Base-by-base conservation (phyloP, 805 yeast species). In the Schwanniomyces polymorphus region DNA sequence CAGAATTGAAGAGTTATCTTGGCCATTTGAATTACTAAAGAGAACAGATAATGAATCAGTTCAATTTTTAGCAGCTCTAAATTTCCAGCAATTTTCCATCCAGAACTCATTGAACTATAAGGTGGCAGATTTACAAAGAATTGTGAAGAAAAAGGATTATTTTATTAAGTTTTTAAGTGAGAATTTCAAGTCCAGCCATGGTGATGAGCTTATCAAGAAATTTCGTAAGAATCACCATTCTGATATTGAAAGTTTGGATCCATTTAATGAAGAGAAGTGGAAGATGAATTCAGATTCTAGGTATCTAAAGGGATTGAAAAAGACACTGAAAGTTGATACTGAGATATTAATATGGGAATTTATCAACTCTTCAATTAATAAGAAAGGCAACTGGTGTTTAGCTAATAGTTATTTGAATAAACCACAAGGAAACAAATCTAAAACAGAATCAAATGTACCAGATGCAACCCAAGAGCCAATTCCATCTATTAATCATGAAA, bases 181-280 rank as follows among this genome's bases (percentile, higher is more conserved):
- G 39, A 72, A 70, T 51, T 68, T 67, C 50, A 64, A 57, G 45
- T 58, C 63, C 3, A 54, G 65, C 34, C 67, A 68, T 45, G 75
- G 75, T 2, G 52, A 58, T 4, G 74, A 69, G 37, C 54, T 68
- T 27, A 57, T 72, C 28, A 54, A 52, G 27, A 64, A 60, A 44
- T 72, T 64, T 51, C 46, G 48, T 41, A 50, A 50, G 37, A 64
- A 58, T 45, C 50, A 63, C 43, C 27, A 38, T 43, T 5, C 48
- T 11, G 50, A 48, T 26, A 16, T 11, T 16, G 25, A 43, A 37
- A 26, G 40, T 37, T 48, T 54, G 17, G 46, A 43, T 14, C 47
- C 46, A 25, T 56, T 46, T 33, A 43, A 52, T 34, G 31, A 29
- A 17, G 2, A 1, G 16, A 35, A 33, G 39, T 55, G 59, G 59